Evolutionary conservation across 108 stramenopile genomes (phyloP), one percentile per base, ranked within the genome.

Genomic region (Craspedostauros australis): DNA sequence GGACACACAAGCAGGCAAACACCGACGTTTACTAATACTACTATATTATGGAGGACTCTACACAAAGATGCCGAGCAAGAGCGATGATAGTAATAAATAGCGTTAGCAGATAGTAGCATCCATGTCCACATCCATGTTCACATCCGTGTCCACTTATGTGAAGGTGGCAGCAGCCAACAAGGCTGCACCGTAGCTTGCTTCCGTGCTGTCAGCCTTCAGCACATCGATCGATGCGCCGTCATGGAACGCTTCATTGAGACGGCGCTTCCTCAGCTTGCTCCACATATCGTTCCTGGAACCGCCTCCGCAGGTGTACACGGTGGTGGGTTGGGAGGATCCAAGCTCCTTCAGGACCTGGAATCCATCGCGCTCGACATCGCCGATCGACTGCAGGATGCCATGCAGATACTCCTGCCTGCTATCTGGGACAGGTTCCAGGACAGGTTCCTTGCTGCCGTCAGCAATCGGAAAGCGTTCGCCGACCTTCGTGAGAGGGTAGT

Each of bases 401-500:
- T 87, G 77, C 6, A 93, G 68, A 42, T 76, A 89, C n/a, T 84
- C 83, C 34, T 64, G 61, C 37, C 88, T 67, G 56, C 52, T 49
- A 0, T 70, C 65, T 5, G 84, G 84, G 36, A 72, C 57, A 9
- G 92, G 88, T 42, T 75, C 62, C 57, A 96, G 61, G 2, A 77
- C 15, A 15, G 93, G 79, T 50, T 79, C 45, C 56, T 88, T 94
- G 39, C 42, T 50, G 7, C 87, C 64, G 64, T 96, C 91, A 18
- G 91, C 89, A 1, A 62, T 45, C 0, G 95, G 95, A 48, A 96
- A 96, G 19, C 95, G 73, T 76, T 96, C 95, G 22, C 95, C 95
- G 20, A 43, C 65, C 19, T 82, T 81, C 11, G 62, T 55, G 57
- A 96, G 52, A 8, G 95, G 95, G 66, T 96, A 96, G 56, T 94